phyloP scores from a whole-genome alignment of 1,284 basidiomycete species.

The Leccinum huronense region DNA sequence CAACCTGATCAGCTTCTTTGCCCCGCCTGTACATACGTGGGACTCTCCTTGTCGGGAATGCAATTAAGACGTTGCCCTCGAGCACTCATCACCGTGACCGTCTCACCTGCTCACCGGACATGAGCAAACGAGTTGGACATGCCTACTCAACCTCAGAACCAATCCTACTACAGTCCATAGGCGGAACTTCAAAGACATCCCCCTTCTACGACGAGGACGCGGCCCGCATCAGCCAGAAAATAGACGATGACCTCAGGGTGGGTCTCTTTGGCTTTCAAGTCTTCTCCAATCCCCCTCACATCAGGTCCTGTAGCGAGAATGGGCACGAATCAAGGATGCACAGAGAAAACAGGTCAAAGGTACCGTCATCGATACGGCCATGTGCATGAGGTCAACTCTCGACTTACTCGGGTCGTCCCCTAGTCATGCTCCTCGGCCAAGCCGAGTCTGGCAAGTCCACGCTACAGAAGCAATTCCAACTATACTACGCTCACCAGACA shows the following conservation, averaged over 20 bases:
- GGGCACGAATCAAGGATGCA: constrained; percentile 47
- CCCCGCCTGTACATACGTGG: constrained; percentile 39
- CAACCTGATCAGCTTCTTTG: constrained; percentile 35
- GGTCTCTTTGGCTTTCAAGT: constrained; percentile 19
- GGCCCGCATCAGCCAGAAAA: constrained; percentile 54
- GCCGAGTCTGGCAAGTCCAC: constrained; percentile 81
- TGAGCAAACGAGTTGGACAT: constrained; percentile 33
- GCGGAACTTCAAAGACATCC: constrained; percentile 34
- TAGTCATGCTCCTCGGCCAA: constrained; percentile 70
- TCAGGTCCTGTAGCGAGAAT: constrained; percentile 49
- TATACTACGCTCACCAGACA: constrained; percentile 68
- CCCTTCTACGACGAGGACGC: constrained; percentile 48
- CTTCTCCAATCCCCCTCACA: neutral
- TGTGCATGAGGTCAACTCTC: neutral
- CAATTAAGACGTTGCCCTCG: constrained; percentile 30
- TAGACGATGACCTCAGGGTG: constrained; percentile 71
- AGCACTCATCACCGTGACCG: constrained; percentile 22
- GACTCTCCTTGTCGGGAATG: constrained; percentile 31
- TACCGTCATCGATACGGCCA: constrained; percentile 29
- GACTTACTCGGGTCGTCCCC: constrained; percentile 12
- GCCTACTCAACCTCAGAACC: constrained; percentile 34
- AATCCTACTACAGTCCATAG: constrained; percentile 33
- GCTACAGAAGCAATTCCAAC: constrained; percentile 77
- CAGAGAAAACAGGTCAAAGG: constrained; percentile 65
- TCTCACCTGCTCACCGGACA: constrained; percentile 19